Evolutionary conservation across 257 asterid genomes (phyloP), one percentile per base, ranked within the genome.

Genomic region (Solanum gracilifrons): DNA sequence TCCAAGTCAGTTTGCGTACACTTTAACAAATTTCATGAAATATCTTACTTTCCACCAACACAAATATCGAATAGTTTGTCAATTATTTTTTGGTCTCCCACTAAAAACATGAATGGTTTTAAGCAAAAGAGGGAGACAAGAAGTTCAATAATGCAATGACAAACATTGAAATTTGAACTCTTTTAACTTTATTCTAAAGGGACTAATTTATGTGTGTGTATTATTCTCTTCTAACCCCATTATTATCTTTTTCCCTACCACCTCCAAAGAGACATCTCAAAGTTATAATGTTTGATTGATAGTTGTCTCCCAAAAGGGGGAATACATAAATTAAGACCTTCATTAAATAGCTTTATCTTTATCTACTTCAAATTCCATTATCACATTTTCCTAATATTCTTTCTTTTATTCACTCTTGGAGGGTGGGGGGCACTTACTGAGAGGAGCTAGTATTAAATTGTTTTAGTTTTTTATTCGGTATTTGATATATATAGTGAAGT

Each of bases 241-340:
- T 36, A 4, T 85, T n/a, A 66, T 8, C 37, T 48, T 48, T 71
- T 48, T 35, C 48, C 58, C 36, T 66, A 89, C 83, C 84, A 36
- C 77, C 74, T 82, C 68, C 58, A 83, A 11, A 36, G 85, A 80
- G 90, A 73, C 89, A 88, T 85, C 36, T 76, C 25, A 75, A 37
- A 43, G 64, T 39, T 55, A 60, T 84, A 60, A 76, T 88, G 86
- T 71, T 82, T 83, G 88, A 84, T 79, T 79, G 51, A 74, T 74
- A 36, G 9, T 69, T 92, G 96, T 92, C 93, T 94, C 98, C 98
- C 93, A 77, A 90, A 92, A 92, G 98, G 98, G 92, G 89, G 97
- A 88, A 94, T 87, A 90, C 91, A 64, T 84, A 87, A 87, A 39
- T 88, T 43, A 89, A 90, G 10, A 83, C 75, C 75, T 62, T 92